A percentile compares a stretch with the other conserved stretches of the same genome.
Evolutionary conservation across 192 early-diverging fungal species (phyloP).

Genomic region (Backusella westeae): DNA sequence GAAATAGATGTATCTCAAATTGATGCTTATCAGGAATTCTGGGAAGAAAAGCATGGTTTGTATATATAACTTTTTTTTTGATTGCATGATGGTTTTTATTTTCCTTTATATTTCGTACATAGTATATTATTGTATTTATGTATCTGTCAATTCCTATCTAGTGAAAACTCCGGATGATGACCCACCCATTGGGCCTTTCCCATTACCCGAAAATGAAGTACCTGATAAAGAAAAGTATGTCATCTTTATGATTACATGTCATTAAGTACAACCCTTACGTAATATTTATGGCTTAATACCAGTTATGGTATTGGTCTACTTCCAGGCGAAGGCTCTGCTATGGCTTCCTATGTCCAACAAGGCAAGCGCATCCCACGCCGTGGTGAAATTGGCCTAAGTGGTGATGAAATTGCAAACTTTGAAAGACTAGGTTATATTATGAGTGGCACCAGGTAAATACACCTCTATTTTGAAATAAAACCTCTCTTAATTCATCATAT

Average conservation of each 20-base stretch:
- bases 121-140: neutral
- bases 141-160: neutral
- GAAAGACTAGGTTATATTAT: conserved; percentile 93
- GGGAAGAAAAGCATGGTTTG: conserved; percentile 58
- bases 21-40: conserved; percentile 47
- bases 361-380: conserved; percentile 94
- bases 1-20: conserved; percentile 29
- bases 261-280: conserved; percentile 10
- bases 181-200: conserved; percentile 63
- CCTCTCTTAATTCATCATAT: neutral
- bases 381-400: conserved; percentile 92
- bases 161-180: conserved; percentile 62
- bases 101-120: neutral
- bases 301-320: conserved; percentile 79
- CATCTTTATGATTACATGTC: no score
- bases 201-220: conserved; percentile 56
- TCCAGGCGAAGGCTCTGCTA: conserved; percentile 88
- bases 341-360: conserved; percentile 84
- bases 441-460: conserved; percentile 78
- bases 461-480: neutral
- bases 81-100: neutral
- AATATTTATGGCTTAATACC: conserved; percentile 19
- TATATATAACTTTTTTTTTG: neutral
- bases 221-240: conserved; percentile 57
- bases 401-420: conserved; percentile 78